Evolutionary conservation across 306 rosid species (phyloP).

Genomic region (Macrotyloma uniflorum): DNA sequence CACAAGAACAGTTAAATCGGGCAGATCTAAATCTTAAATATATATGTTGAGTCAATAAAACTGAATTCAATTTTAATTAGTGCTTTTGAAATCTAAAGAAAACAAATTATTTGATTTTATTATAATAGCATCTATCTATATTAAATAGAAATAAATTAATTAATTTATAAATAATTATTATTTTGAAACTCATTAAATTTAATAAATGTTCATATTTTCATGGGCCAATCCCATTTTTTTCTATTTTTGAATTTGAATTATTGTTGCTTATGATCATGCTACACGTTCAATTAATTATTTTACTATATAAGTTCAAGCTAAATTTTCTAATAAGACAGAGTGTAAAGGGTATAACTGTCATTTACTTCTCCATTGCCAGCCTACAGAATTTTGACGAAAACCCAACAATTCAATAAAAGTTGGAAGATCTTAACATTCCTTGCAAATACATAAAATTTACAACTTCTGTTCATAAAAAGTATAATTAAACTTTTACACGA

Average conservation of each 20-base stretch:
- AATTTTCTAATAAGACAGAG: background rate
- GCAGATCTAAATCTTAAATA: no score
- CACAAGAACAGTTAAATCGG: no score
- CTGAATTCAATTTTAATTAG: no score
- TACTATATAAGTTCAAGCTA: background rate
- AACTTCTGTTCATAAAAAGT: background rate
- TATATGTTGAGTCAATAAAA: no score
- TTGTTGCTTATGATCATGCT: background rate
- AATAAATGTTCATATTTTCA: background rate
- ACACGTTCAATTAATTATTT: background rate
- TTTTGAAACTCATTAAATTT: background rate
- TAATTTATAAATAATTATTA: background rate
- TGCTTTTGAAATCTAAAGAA: no score
- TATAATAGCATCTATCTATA: background rate
- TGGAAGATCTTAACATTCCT: no score
- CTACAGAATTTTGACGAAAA: background rate
- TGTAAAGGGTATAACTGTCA: background rate
- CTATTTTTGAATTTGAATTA: background rate
- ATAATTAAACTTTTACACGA: background rate
- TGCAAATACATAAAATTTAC: background rate
- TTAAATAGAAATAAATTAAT: background rate
- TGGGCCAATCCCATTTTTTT: background rate
- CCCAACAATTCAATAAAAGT: background rate
- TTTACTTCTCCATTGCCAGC: background rate
- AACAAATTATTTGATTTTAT: no score